phyloP scores from a whole-genome alignment of 495 filamentous ascomycete species.

The Talaromyces nanjingensis region DNA sequence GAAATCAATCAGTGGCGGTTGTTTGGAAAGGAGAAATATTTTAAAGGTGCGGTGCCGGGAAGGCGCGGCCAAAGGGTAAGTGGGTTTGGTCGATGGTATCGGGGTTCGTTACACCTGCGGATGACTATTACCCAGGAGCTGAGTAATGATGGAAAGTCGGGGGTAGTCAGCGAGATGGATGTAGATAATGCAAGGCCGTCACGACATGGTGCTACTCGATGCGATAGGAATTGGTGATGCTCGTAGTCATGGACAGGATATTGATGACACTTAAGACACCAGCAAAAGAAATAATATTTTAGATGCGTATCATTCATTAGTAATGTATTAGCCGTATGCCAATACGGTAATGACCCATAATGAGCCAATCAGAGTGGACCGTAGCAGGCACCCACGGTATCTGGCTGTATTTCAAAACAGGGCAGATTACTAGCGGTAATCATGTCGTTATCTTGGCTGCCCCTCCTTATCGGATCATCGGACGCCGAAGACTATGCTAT shows the following conservation, averaged over 20 bases:
- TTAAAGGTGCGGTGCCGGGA: background rate
- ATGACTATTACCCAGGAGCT: background rate
- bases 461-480: constrained; percentile 6
- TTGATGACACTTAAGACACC: background rate
- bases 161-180: background rate
- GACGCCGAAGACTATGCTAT: background rate
- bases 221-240: background rate
- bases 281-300: background rate
- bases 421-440: constrained; percentile 3
- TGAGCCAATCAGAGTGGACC: background rate
- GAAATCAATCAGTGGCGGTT: background rate
- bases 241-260: background rate
- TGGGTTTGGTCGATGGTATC: background rate
- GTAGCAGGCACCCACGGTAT: background rate
- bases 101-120: background rate
- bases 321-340: background rate
- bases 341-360: background rate
- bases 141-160: background rate
- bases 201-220: background rate
- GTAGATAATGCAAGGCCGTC: background rate
- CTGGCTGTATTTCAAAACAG: background rate
- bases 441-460: background rate
- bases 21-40: background rate
- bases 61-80: background rate
- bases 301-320: background rate